Evolutionary conservation across 805 yeast species (phyloP).

Genomic region (Tetrapisispora iriomotensis): DNA sequence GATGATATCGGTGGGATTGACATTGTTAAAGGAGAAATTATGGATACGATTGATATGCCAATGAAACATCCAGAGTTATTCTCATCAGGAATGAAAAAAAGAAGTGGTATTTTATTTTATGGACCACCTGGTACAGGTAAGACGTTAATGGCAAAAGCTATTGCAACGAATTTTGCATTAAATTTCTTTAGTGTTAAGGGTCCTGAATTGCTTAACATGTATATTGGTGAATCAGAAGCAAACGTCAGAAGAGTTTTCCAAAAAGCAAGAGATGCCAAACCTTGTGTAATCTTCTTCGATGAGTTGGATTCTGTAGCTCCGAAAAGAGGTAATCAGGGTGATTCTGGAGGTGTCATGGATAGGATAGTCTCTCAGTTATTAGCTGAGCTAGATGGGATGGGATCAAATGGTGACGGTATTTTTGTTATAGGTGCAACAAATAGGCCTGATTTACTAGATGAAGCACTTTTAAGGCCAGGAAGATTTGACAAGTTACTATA

Average conservation of each 20-base stretch:
- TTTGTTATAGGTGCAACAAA: conserved; percentile 99
- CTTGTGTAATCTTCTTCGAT: conserved; percentile 95
- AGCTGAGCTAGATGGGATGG: conserved; percentile 96
- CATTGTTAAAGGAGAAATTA: conserved; percentile 77
- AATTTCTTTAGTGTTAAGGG: conserved; percentile 96
- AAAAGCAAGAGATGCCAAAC: conserved; percentile 90
- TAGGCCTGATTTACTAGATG: conserved; percentile 90
- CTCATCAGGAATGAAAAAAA: conserved; percentile 78
- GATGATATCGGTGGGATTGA: conserved; percentile 96
- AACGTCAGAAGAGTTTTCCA: conserved; percentile 92
- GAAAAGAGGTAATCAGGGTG: conserved; percentile 96
- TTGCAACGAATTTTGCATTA: conserved; percentile 88
- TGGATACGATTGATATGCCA: conserved; percentile 95
- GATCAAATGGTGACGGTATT: conserved; percentile 71
- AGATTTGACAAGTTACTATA: conserved; percentile 93
- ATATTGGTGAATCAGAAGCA: conserved; percentile 97
- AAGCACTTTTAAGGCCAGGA: conserved; percentile 87
- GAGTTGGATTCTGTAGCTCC: conserved; percentile 98
- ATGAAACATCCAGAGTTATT: conserved; percentile 86
- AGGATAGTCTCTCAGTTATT: conserved; percentile 90
- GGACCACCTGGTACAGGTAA: conserved; percentile 99
- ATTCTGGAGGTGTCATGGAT: conserved; percentile 98
- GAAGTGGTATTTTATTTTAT: conserved; percentile 89
- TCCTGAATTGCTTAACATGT: conserved; percentile 93
- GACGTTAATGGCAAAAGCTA: conserved; percentile 90